Base-by-base conservation (phyloP, 768 basidiomycete genomes). In the Tephrocybe rancida region DNA sequence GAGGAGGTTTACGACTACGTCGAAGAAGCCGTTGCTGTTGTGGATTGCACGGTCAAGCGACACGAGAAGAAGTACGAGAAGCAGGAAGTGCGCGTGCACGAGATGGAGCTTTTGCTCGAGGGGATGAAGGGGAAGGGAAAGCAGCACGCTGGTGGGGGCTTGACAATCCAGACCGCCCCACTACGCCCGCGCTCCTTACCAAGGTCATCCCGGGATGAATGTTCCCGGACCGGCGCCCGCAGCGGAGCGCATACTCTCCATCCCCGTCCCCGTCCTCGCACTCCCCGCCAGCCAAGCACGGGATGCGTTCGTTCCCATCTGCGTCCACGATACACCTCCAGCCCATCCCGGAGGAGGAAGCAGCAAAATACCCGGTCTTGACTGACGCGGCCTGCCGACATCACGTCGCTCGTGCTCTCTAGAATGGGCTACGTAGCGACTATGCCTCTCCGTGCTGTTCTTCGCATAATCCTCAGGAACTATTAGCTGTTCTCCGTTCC, bases 1-100 rank as follows among this genome's bases (percentile, higher is more conserved):
- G n/a, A n/a, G n/a, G n/a, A n/a, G n/a, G 70, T 84, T 11, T 82
- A 81, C 50, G 83, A 83, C 21, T 83, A 88, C 51, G 72, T 89
- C 6, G 81, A 82, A 44, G 82, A 83, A 21, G 76, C 77, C 1
- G 64, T 87, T 25, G 80, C 79, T 26, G 71, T 72, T 22, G 68
- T 86, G 29, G 83, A 85, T 54, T 77, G 74, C 50, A 65, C 72
- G 10, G 61, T 78, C 22, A 75, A 76, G 39, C 79, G 76, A 55
- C 79, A 83, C 35, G 85, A 89, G 48, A 77, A 77, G 62, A 80
- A 74, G 47, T 71, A 65, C 48, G 72, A 72, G 7, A 70, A 69
- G 48, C 70, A 69, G 39, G 73, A 76, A 25, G 61, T 55, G 24
- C 67, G 66, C 48, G 59, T 77, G 9, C 66, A 64, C 21, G 73